Percentiles rank a stretch among this genome's conserved stretches.
Evolutionary conservation across 2,329 filamentous ascomycete species (phyloP).

Genomic region (Diaporthe sp.): DNA sequence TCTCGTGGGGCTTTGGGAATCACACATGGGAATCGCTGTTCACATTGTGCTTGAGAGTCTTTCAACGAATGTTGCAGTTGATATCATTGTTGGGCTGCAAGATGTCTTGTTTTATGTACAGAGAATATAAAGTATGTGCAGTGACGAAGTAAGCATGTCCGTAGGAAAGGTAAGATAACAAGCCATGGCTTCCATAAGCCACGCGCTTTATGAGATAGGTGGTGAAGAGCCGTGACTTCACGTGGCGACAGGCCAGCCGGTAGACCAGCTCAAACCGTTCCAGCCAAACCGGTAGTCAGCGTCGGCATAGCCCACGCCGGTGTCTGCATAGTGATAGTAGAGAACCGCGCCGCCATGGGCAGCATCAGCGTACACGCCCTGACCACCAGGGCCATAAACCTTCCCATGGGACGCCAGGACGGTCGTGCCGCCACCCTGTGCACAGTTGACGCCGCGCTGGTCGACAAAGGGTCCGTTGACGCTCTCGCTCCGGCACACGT

Average conservation of each 20-base stretch:
- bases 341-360: conserved; percentile 63
- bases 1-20: too few relatives aligned
- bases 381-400: conserved; percentile 74
- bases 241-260: conserved; percentile 57
- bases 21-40: background rate
- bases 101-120: background rate
- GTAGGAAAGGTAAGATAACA: background rate
- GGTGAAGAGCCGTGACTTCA: conserved; percentile 7
- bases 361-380: conserved; percentile 68
- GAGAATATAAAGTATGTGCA: background rate
- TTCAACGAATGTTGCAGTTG: background rate
- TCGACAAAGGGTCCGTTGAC: conserved; percentile 71
- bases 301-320: conserved; percentile 65
- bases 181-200: background rate
- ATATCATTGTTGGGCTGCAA: background rate
- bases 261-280: conserved; percentile 58
- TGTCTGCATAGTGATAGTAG: conserved; percentile 75
- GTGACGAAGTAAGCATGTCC: background rate
- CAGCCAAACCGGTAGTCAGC: conserved; percentile 61
- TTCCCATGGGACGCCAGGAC: conserved; percentile 70
- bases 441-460: conserved; percentile 65
- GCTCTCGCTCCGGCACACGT: conserved; percentile 70
- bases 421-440: conserved; percentile 68
- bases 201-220: background rate
- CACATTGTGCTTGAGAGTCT: background rate